A percentile compares a stretch with the other conserved stretches of the same genome.
Conservation (phyloP, 306 rosid species). For the Dryas octopetala region DNA sequence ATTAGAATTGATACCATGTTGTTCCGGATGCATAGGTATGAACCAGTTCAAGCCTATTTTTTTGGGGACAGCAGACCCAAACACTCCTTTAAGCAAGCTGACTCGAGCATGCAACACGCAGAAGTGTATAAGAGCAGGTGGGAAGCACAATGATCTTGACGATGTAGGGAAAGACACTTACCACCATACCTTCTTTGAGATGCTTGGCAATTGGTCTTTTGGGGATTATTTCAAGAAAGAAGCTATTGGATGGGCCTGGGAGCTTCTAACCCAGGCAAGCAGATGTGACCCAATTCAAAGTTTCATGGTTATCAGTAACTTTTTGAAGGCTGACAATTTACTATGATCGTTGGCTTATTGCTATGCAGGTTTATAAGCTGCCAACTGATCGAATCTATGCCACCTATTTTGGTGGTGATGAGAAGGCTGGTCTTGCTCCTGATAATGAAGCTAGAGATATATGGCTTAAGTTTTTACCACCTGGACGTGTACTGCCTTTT, state of each 20-base stretch:
- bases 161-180: slow-evolving; percentile 98
- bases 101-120: slow-evolving; percentile 89
- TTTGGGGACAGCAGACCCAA: slow-evolving; percentile 89
- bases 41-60: slow-evolving; percentile 95
- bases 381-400: slow-evolving; percentile 76
- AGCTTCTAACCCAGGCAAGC: slow-evolving; percentile 78
- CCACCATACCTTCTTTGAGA: slow-evolving; percentile 97
- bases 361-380: slow-evolving; percentile 71
- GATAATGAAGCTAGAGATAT: slow-evolving; percentile 80
- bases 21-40: slow-evolving; percentile 61
- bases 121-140: slow-evolving; percentile 96
- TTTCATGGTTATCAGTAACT: not conserved
- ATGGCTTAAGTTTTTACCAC: slow-evolving; percentile 82
- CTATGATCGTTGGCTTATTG: slow-evolving; percentile 11
- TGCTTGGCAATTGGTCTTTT: slow-evolving; percentile 98
- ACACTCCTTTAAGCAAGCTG: slow-evolving; percentile 72
- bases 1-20: not conserved
- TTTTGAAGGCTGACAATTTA: not conserved
- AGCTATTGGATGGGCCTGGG: slow-evolving; percentile 94
- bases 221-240: slow-evolving; percentile 90
- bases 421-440: slow-evolving; percentile 80
- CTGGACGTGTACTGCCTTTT: slow-evolving; percentile 88
- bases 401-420: slow-evolving; percentile 95
- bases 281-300: not conserved
- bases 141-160: slow-evolving; percentile 94